These are phyloP conservation scores for Penicillium macrosclerotiorum DNA, from an alignment of 495 filamentous ascomycete genomes.

Conservation along the genomic window DNA sequence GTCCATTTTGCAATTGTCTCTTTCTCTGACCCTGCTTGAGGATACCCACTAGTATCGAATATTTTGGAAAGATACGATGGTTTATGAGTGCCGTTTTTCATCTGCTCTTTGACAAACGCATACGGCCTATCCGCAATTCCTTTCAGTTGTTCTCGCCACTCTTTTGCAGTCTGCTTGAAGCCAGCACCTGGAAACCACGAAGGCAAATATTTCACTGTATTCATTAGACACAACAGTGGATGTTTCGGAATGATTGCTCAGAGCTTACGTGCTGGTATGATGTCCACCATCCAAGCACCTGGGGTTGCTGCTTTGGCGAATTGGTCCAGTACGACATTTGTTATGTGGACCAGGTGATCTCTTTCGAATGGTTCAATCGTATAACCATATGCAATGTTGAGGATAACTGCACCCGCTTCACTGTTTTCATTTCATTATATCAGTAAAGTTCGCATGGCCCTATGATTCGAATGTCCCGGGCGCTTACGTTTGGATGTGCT, in stretches of 20 bases:
- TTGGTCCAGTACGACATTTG: constrained; percentile 38
- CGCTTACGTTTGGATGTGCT: constrained; percentile 43
- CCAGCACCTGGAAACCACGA: constrained; percentile 50
- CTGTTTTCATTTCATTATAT: constrained; percentile 10
- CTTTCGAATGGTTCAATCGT: constrained; percentile 36
- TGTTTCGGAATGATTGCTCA: not conserved
- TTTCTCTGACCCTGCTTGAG: constrained; percentile 17
- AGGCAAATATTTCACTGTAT: constrained; percentile 40
- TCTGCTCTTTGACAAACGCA: constrained; percentile 42
- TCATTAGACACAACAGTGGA: not conserved
- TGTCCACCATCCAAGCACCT: constrained; percentile 46
- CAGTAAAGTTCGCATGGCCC: too few relatives aligned
- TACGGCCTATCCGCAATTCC: constrained; percentile 36
- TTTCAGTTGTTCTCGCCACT: constrained; percentile 29
- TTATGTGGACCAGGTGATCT: constrained; percentile 45
- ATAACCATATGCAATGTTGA: constrained; percentile 53
- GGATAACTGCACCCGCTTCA: constrained; percentile 43
- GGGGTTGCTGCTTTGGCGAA: constrained; percentile 43
- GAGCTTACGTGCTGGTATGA: constrained; percentile 28
- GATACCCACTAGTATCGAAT: constrained; percentile 20
- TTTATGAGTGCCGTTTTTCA: constrained; percentile 28
- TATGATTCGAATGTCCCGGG: too few relatives aligned
- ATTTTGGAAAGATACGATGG: constrained; percentile 40
- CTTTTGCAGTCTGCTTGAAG: constrained; percentile 41
- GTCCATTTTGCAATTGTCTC: constrained; percentile 40